A percentile compares a stretch with the other conserved stretches of the same genome.
These are phyloP conservation scores for Crassisporium funariophilum DNA, from an alignment of 768 basidiomycete genomes.

Conservation along the genomic window DNA sequence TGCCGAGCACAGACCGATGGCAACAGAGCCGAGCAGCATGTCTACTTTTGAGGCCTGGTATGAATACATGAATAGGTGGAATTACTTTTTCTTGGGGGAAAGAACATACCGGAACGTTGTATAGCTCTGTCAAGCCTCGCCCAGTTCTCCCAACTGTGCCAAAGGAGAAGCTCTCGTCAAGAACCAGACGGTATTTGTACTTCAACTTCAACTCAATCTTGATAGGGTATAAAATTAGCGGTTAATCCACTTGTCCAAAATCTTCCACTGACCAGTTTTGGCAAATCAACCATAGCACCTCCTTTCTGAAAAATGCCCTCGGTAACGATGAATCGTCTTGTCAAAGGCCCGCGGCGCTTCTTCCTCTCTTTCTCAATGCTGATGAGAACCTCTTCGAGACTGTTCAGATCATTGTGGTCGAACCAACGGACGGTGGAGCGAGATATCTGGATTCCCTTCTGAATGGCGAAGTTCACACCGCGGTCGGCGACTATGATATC, in stretches of 20 bases:
- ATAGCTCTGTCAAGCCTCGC: conserved; percentile 92
- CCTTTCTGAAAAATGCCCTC: conserved; percentile 98
- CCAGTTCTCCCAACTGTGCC: conserved; percentile 92
- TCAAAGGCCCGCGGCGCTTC: conserved; percentile 79
- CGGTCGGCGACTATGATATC: conserved; percentile 98
- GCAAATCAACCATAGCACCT: conserved; percentile 89
- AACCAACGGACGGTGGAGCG: conserved; percentile 93
- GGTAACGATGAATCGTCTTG: conserved; percentile 92
- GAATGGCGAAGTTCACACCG: conserved; percentile 93
- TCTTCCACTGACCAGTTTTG: conserved; percentile 75
- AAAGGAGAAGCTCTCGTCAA: conserved; percentile 94
- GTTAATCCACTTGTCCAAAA: neutral
- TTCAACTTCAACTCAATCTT: conserved; percentile 94
- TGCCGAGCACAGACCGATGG: conserved; percentile 76
- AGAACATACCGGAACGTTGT: conserved; percentile 80
- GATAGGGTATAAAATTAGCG: neutral
- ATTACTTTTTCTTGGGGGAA: neutral
- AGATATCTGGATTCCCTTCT: conserved; percentile 93
- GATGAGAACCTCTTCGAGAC: conserved; percentile 86
- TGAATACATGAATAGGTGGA: neutral
- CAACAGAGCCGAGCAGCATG: conserved; percentile 91
- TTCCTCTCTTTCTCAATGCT: conserved; percentile 85
- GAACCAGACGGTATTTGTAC: conserved; percentile 93
- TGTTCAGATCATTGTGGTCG: conserved; percentile 93
- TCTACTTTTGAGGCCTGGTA: conserved; percentile 86